phyloP scores from a whole-genome alignment of 2,329 filamentous ascomycete species.

The Xylaria polymorpha region DNA sequence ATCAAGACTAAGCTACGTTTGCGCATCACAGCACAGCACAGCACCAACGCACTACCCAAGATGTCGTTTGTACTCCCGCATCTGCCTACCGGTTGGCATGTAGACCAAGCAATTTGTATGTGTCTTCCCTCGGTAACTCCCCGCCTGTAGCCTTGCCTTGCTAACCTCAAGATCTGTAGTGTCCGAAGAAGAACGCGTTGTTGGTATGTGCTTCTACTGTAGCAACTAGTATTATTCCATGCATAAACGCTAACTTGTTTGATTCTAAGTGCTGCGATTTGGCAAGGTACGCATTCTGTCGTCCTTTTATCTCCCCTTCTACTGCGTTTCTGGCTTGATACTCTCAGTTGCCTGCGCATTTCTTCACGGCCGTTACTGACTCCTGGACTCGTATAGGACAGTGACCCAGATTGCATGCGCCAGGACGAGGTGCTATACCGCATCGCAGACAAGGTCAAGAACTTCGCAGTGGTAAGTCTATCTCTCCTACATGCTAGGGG shows the following conservation, averaged over 20 bases:
- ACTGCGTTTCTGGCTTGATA: background rate
- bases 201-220: conserved; percentile 55
- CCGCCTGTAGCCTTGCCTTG: background rate
- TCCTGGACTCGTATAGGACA: conserved; percentile 80
- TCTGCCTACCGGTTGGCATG: conserved; percentile 93
- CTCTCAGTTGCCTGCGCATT: background rate
- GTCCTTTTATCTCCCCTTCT: background rate
- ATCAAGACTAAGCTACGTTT: background rate
- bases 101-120: conserved; percentile 87
- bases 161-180: conserved; percentile 49
- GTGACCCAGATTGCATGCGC: conserved; percentile 77
- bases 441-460: conserved; percentile 93
- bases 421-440: conserved; percentile 95
- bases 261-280: conserved; percentile 33
- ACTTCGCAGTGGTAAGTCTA: conserved; percentile 73
- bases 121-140: background rate
- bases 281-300: conserved; percentile 29
- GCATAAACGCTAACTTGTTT: background rate
- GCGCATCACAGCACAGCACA: no score
- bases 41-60: background rate
- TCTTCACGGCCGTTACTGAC: conserved; percentile 72
- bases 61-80: conserved; percentile 92
- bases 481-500: background rate
- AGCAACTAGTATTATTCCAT: background rate
- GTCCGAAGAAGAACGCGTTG: conserved; percentile 87